Evolutionary conservation across 2,329 filamentous ascomycete species (phyloP).

Genomic region (Blumeriella jaapii): DNA sequence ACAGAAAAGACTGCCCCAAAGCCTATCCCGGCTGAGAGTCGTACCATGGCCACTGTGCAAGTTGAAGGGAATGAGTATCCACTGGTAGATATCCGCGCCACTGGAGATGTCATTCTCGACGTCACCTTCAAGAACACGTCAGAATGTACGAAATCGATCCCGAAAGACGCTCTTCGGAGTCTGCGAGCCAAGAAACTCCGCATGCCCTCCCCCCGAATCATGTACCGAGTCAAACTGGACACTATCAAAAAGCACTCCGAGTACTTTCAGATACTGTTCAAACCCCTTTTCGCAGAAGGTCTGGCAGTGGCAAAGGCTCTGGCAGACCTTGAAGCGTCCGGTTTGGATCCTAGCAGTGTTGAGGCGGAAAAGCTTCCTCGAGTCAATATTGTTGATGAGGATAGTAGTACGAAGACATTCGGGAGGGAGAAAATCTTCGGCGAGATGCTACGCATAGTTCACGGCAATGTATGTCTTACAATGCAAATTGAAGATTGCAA

Average conservation of each 20-base stretch:
- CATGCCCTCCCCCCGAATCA: slow-evolving; percentile 19
- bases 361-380: slow-evolving; percentile 44
- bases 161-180: slow-evolving; percentile 37
- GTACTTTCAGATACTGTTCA: slow-evolving; percentile 59
- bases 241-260: slow-evolving; percentile 49
- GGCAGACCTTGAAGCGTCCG: slow-evolving; percentile 33
- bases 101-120: slow-evolving; percentile 55
- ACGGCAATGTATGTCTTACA: slow-evolving; percentile 36
- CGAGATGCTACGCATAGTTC: slow-evolving; percentile 57
- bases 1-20: slow-evolving; percentile 13
- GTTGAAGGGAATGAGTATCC: slow-evolving; percentile 17
- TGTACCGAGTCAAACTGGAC: slow-evolving; percentile 48
- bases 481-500: neutral
- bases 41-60: slow-evolving; percentile 9
- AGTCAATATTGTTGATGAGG: slow-evolving; percentile 54
- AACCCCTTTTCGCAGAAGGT: slow-evolving; percentile 54
- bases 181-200: slow-evolving; percentile 17
- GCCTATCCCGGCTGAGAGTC: slow-evolving; percentile 1
- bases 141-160: slow-evolving; percentile 36
- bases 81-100: slow-evolving; percentile 39
- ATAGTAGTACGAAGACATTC: slow-evolving; percentile 50
- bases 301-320: slow-evolving; percentile 41
- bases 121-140: slow-evolving; percentile 52
- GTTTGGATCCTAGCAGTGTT: slow-evolving; percentile 38
- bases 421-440: slow-evolving; percentile 50